Evolutionary conservation across 129 eudicot species (phyloP).

Genomic region (Flaveria linearis): DNA sequence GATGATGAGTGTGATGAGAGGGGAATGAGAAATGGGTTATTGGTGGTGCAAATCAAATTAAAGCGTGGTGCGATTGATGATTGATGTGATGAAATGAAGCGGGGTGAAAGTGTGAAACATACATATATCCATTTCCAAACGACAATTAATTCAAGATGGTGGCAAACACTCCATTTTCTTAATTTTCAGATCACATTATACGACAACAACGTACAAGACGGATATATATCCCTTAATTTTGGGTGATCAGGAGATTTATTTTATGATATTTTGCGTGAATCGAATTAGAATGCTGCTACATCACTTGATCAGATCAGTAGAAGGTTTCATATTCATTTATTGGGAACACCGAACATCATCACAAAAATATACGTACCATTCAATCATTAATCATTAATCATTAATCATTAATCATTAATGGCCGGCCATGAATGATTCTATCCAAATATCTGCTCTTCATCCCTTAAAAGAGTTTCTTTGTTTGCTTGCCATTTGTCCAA

Average conservation of each 20-base stretch:
- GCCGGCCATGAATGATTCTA: background rate
- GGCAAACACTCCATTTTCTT: no score
- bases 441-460: slow-evolving; percentile 11
- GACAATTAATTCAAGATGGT: no score
- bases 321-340: background rate
- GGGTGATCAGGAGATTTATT: background rate
- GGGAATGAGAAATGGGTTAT: slow-evolving; percentile 80
- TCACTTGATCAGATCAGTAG: background rate
- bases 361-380: background rate
- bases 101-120: no score
- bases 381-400: background rate
- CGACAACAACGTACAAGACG: no score
- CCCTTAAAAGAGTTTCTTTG: slow-evolving; percentile 34
- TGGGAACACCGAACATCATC: background rate
- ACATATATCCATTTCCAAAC: no score
- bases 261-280: background rate
- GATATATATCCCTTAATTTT: no score
- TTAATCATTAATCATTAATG: no score
- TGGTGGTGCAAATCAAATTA: slow-evolving; percentile 35
- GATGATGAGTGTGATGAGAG: slow-evolving; percentile 84
- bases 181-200: no score
- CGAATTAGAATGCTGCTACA: background rate
- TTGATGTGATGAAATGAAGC: slow-evolving; percentile 75
- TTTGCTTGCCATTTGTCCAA: slow-evolving; percentile 65
- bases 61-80: slow-evolving; percentile 68